Percentiles rank a stretch among this genome's conserved stretches.
Conservation (phyloP, 139 green algal species). For the Trebouxia sp. region DNA sequence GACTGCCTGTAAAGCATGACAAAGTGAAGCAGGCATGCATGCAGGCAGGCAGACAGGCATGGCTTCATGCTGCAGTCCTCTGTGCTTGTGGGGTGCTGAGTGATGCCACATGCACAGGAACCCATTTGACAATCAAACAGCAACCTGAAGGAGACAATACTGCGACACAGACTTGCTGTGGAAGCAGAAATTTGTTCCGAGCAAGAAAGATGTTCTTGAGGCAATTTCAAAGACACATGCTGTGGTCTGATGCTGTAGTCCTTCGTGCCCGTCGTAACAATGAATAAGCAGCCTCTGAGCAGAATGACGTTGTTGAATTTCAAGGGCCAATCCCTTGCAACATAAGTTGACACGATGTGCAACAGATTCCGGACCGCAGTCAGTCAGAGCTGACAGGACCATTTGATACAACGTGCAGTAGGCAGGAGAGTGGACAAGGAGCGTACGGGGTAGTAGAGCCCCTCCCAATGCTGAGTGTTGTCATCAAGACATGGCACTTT, state of each 20-base stretch:
- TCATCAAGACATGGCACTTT: slow-evolving; percentile 29
- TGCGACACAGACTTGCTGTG: background rate
- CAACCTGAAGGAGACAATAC: background rate
- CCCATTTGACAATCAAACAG: background rate
- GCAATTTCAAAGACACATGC: too few species aligned
- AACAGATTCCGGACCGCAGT: too few species aligned
- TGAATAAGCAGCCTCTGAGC: too few species aligned
- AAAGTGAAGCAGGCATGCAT: too few species aligned
- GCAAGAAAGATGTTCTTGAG: slow-evolving; percentile 8
- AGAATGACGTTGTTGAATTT: too few species aligned
- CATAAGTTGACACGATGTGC: too few species aligned
- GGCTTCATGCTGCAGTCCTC: slow-evolving; percentile 32
- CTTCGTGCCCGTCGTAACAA: too few species aligned
- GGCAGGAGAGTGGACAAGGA: too few species aligned
- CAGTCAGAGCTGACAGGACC: background rate
- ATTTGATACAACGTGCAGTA: too few species aligned
- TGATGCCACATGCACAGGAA: background rate
- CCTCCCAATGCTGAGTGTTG: slow-evolving; percentile 28
- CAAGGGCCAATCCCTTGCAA: too few species aligned
- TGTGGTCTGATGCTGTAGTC: too few species aligned
- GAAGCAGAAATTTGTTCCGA: slow-evolving; percentile 14
- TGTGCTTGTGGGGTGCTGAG: slow-evolving; percentile 16
- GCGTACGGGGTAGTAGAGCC: slow-evolving; percentile 32
- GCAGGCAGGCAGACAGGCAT: too few species aligned
- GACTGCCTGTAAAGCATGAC: slow-evolving; percentile 48